Percentiles rank a stretch among this genome's conserved stretches.
phyloP scores from a whole-genome alignment of 73 alveolate genomes.

The Paraurostyla sp. region DNA sequence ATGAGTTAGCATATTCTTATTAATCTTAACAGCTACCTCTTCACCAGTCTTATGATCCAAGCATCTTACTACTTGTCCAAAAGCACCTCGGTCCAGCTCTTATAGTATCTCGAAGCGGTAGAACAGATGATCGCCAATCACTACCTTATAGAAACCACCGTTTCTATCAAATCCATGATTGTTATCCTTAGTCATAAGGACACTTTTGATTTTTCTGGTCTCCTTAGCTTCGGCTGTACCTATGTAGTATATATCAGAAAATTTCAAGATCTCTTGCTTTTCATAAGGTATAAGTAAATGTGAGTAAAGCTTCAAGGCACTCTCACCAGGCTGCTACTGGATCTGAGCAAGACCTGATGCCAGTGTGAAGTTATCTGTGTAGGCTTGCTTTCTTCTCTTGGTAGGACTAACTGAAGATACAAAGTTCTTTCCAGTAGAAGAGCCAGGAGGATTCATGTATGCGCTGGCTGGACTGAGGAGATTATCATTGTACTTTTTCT shows the following conservation, averaged over 20 bases:
- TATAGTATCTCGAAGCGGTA: slow-evolving; percentile 31
- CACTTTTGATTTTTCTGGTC: neutral
- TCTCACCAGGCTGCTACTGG: neutral
- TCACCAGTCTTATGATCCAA: neutral
- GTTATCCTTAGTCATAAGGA: neutral
- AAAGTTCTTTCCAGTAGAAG: neutral
- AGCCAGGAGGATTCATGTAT: too few species aligned
- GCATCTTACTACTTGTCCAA: slow-evolving; percentile 49
- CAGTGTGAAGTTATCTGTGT: neutral
- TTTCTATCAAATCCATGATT: slow-evolving; percentile 18
- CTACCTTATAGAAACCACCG: slow-evolving; percentile 35
- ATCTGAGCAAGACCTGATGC: neutral
- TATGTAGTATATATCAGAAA: neutral
- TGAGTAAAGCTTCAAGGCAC: neutral
- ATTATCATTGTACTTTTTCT: too few species aligned
- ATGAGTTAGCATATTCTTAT: neutral
- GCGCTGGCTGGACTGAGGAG: too few species aligned
- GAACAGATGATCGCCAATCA: slow-evolving; percentile 34
- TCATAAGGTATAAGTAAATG: neutral
- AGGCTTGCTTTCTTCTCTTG: neutral
- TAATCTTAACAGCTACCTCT: slow-evolving; percentile 47
- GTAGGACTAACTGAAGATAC: neutral
- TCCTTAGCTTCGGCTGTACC: slow-evolving; percentile 18
- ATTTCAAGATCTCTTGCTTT: neutral
- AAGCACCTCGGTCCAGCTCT: slow-evolving; percentile 37